Percentiles rank a stretch among this genome's conserved stretches.
phyloP scores from a whole-genome alignment of 805 yeast genomes.

The Saccharomycopsis fibuligera region DNA sequence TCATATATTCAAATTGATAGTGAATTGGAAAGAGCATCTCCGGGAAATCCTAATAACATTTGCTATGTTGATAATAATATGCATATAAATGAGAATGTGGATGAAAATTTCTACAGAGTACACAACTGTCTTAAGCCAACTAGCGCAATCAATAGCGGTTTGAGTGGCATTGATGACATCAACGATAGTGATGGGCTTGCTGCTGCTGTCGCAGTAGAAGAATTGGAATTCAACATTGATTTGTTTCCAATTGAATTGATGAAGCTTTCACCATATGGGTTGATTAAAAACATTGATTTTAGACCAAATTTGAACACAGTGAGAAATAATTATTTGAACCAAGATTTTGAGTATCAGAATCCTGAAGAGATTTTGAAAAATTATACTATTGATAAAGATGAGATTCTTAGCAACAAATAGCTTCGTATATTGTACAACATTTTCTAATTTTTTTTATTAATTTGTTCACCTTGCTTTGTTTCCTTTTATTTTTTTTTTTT shows the following conservation, averaged over 20 bases:
- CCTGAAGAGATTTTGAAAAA: background rate
- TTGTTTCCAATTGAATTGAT: slow-evolving; percentile 7
- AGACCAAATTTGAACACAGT: slow-evolving; percentile 6
- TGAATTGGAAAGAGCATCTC: background rate
- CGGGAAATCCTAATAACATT: slow-evolving; percentile 5
- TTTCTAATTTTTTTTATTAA: too few species aligned
- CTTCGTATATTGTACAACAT: too few species aligned
- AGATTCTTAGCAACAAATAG: background rate
- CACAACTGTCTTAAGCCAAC: background rate
- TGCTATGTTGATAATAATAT: slow-evolving; percentile 1
- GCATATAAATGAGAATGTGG: slow-evolving; percentile 3
- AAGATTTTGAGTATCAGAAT: background rate
- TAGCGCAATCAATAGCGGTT: background rate
- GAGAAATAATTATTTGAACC: background rate
- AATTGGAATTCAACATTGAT: slow-evolving; percentile 3
- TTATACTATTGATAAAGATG: slow-evolving; percentile 2
- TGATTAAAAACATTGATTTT: slow-evolving; percentile 15
- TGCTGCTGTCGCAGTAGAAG: too few species aligned
- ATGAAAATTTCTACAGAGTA: background rate
- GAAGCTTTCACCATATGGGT: slow-evolving; percentile 7
- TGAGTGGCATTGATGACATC: background rate
- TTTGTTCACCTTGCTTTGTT: too few species aligned
- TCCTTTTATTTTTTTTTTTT: too few species aligned
- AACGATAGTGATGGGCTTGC: too few species aligned
- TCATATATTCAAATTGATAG: background rate